Base-by-base conservation (phyloP, 257 asterid genomes). In the Agastache rugosa region DNA sequence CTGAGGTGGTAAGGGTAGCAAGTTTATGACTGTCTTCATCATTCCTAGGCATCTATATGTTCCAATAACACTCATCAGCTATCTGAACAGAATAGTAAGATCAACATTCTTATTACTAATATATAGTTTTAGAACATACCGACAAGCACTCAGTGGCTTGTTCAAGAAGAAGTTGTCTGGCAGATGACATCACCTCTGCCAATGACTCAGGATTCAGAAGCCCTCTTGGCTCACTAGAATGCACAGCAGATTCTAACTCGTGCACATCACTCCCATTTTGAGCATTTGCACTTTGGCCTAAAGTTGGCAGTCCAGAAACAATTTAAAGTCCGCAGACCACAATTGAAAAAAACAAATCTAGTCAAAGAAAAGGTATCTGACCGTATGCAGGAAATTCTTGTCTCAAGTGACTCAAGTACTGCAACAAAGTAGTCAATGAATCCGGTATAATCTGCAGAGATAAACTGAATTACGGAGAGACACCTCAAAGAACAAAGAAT, bases 171-270 rank as follows among this genome's bases (percentile, higher is more conserved):
- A 90, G 64, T 71, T 69, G 89, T 75, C 97, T 86, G 58, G 90
- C 82, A 64, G 89, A 83, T 59, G 80, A 64, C 80, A 92, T 76
- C 81, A 89, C 91, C 75, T 85, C 91, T 16, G 91, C 94, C 90
- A 95, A 84, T 72, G 87, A 82, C 82, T 88, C 94, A n/a, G 97
- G 99, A 8, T 91, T 89, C 35, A 96, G 91, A 68, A 89, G 87
- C 67, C 96, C 89, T 83, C 91, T 79, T 75, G 85, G 83, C 72
- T 80, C 86, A 58, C 51, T 68, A 59, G 87, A 78, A 82, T 11
- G 74, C 17, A 60, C 61, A 41, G 83, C 37, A 65, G 83, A 83
- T 58, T 81, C 86, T 9, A 72, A 62, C 70, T 78, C 81, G 68
- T 76, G 83, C 31, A 77, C 90, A 66, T 67, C 88, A 58, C 77